Conservation (phyloP, 2,329 filamentous ascomycete species). For the Xylariaceae sp. region DNA sequence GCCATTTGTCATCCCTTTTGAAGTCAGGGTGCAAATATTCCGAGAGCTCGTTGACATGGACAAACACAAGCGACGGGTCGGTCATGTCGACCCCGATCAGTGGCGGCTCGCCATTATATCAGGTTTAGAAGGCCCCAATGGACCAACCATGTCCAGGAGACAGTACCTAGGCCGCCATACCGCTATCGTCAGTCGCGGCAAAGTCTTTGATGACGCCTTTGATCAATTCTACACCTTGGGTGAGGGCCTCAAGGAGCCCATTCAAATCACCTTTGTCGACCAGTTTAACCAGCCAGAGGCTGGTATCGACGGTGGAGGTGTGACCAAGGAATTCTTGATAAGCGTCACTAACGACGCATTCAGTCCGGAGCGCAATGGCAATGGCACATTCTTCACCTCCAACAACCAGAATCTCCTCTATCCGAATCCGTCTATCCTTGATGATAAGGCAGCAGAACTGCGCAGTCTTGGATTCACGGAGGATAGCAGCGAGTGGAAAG, state of each 20-base stretch:
- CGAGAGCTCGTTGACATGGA: constrained; percentile 86
- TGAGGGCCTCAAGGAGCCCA: constrained; percentile 84
- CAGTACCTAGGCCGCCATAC: constrained; percentile 58
- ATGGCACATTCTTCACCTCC: constrained; percentile 65
- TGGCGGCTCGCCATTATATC: constrained; percentile 64
- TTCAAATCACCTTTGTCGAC: constrained; percentile 95
- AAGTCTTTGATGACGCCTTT: constrained; percentile 82
- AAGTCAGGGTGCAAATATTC: constrained; percentile 87
- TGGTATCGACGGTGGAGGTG: constrained; percentile 93
- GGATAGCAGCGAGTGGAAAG: constrained; percentile 52
- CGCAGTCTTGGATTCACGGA: constrained; percentile 49
- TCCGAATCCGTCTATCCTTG: constrained; percentile 75
- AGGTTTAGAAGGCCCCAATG: constrained; percentile 30
- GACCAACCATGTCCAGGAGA: constrained; percentile 25
- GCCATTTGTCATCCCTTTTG: constrained; percentile 94
- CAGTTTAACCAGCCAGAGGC: constrained; percentile 82
- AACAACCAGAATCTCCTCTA: constrained; percentile 86
- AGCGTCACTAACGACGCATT: constrained; percentile 86
- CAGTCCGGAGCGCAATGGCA: constrained; percentile 41
- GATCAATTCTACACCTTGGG: constrained; percentile 76
- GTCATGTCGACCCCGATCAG: constrained; percentile 65
- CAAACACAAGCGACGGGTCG: constrained; percentile 65
- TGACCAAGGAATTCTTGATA: constrained; percentile 94
- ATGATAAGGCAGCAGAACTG: constrained; percentile 61
- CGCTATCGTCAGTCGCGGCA: constrained; percentile 72